Conservation (phyloP, 2,329 filamentous ascomycete genomes). For the Ploettnerulaceae sp. region DNA sequence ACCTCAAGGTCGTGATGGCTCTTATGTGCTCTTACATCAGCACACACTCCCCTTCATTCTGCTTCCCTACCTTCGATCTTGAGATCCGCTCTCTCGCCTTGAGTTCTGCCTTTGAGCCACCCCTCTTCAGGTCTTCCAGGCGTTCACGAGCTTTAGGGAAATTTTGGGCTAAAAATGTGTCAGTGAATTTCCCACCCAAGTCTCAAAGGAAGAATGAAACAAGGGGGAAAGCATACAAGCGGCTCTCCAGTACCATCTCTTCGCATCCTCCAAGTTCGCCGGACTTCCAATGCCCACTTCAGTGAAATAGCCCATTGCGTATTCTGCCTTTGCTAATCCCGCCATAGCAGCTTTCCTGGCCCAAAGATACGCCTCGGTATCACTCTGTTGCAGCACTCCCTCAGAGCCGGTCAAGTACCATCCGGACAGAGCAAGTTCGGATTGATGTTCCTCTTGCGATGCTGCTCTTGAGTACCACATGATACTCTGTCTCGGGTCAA, state of each 20-base stretch:
- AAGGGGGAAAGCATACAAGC: conserved; percentile 62
- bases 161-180: conserved; percentile 65
- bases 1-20: no score
- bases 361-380: conserved; percentile 96
- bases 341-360: conserved; percentile 86
- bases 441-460: conserved; percentile 89
- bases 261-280: conserved; percentile 87
- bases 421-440: conserved; percentile 77
- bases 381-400: conserved; percentile 82
- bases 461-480: conserved; percentile 92
- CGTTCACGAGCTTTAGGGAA: conserved; percentile 90
- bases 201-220: not conserved
- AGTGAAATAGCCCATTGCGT: conserved; percentile 97
- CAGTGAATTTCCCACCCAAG: not conserved
- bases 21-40: conserved; percentile 63
- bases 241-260: conserved; percentile 96
- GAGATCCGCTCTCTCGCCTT: conserved; percentile 76
- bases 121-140: conserved; percentile 83
- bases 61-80: conserved; percentile 72
- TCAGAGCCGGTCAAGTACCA: conserved; percentile 94
- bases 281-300: conserved; percentile 89
- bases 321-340: conserved; percentile 88
- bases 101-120: conserved; percentile 63
- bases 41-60: conserved; percentile 83
- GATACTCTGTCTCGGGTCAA: conserved; percentile 81